A percentile compares a stretch with the other conserved stretches of the same genome.
Evolutionary conservation across 768 basidiomycete species (phyloP).

Genomic region (Leccinum ochraceum): DNA sequence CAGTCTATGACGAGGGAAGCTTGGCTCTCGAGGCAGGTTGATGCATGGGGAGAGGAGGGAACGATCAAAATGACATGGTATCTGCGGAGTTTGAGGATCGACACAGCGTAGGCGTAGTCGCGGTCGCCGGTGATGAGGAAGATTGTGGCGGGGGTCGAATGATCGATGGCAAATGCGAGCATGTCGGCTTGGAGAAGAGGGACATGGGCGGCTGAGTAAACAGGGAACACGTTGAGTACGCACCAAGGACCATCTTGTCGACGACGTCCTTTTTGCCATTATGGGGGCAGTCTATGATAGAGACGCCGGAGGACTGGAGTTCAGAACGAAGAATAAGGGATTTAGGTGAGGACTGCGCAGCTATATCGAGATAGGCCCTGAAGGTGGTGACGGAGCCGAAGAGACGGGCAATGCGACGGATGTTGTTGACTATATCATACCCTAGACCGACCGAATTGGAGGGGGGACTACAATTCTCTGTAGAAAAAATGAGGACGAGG

Average conservation of each 20-base stretch:
- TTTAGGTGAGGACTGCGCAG: constrained; percentile 37
- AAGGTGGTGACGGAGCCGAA: constrained; percentile 51
- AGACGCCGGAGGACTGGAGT: constrained; percentile 46
- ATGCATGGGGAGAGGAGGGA: constrained; percentile 37
- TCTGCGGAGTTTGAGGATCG: constrained; percentile 52
- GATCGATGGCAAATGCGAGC: constrained; percentile 66
- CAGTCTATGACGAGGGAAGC: constrained; percentile 57
- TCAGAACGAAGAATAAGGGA: constrained; percentile 40
- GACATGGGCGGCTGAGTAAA: constrained; percentile 4
- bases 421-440: constrained; percentile 43
- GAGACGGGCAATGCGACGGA: constrained; percentile 44
- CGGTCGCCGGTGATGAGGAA: constrained; percentile 67
- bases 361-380: constrained; percentile 54
- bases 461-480: constrained; percentile 36
- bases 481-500: constrained; percentile 4
- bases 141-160: constrained; percentile 51
- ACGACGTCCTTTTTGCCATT: constrained; percentile 39
- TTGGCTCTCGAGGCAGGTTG: constrained; percentile 52
- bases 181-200: constrained; percentile 54
- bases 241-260: constrained; percentile 50
- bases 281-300: constrained; percentile 39
- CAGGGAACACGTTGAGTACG: constrained; percentile 7
- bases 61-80: constrained; percentile 55
- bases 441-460: constrained; percentile 37
- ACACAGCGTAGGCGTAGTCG: constrained; percentile 66